Base-by-base conservation (phyloP, 176 grass and related monocot genomes). In the Poa annua region DNA sequence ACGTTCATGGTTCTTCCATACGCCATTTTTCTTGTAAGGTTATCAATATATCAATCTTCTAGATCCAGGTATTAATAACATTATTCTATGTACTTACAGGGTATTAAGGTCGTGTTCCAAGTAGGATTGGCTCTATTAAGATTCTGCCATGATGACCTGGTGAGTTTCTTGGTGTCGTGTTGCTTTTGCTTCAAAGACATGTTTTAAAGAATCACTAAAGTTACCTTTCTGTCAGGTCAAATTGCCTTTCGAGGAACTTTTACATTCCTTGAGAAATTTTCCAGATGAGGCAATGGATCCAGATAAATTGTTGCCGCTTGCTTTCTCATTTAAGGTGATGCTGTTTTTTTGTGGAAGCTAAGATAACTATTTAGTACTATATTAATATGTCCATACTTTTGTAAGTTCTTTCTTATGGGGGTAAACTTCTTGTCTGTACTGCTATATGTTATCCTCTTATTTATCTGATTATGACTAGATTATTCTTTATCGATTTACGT, bases 131-230 rank as follows among this genome's bases (percentile, higher is more conserved):
- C 89, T 74, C 87, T 99, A 49, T 60, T 99, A 78, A 96, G 78
- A 88, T 94, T 89, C 84, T 90, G 93, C 76, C 93, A 99, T 85
- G 89, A 99, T 85, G 91, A 96, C 66, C 80, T 99, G 85, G 96
- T 96, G 41, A 90, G 89, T 73, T 83, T 53, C 80, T 29, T 78
- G n/a, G 8, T 88, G 35, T 42, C 32, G n/a, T 72, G 13, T 47
- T 68, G 11, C 8, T 85, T 84, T 10, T 24, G 8, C 64, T 75
- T 78, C 45, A 34, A 80, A 67, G 57, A 13, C 34, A 61, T 76
- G 8, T 74, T 35, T 52, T 80, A 51, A 64, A 73, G 52, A 74
- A 74, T 41, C 35, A 44, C 36, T 85, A 13, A 49, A 84, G 25
- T 8, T 78, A 76, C 47, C 80, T 25, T 41, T 65, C 33, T 65